These are phyloP conservation scores for Kalanchoe fedtschenkoi DNA, from an alignment of 164 flowering plant species.

Conservation along the genomic window DNA sequence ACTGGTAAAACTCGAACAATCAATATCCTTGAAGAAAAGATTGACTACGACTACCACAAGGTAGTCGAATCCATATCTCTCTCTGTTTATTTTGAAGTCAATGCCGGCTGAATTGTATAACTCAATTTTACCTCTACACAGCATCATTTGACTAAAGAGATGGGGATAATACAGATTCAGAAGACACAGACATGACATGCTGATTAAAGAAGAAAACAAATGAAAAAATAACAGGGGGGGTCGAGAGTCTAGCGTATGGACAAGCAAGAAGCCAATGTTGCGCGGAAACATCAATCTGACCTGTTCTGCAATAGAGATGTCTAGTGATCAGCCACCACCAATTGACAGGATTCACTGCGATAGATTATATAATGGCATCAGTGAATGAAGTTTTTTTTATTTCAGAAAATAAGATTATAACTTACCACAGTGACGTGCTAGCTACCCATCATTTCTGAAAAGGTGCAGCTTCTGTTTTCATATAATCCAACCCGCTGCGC, in stretches of 20 bases:
- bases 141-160: neutral
- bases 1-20: neutral
- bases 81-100: neutral
- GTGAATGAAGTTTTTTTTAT: neutral
- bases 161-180: neutral
- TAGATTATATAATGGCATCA: neutral
- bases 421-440: neutral
- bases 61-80: too few species aligned
- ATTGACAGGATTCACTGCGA: neutral
- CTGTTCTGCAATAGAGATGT: neutral
- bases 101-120: conserved; percentile 1
- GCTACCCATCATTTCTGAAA: neutral
- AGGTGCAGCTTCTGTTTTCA: neutral
- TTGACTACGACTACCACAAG: too few species aligned
- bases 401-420: neutral
- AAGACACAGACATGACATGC: neutral
- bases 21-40: too few species aligned
- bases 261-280: neutral
- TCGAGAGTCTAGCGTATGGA: neutral
- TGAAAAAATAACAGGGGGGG: neutral
- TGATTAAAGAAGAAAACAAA: neutral
- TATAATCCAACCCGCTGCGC: neutral
- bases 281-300: neutral
- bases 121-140: neutral
- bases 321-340: neutral